Conservation (phyloP, 805 yeast genomes). For the Clavispora asparagi region DNA sequence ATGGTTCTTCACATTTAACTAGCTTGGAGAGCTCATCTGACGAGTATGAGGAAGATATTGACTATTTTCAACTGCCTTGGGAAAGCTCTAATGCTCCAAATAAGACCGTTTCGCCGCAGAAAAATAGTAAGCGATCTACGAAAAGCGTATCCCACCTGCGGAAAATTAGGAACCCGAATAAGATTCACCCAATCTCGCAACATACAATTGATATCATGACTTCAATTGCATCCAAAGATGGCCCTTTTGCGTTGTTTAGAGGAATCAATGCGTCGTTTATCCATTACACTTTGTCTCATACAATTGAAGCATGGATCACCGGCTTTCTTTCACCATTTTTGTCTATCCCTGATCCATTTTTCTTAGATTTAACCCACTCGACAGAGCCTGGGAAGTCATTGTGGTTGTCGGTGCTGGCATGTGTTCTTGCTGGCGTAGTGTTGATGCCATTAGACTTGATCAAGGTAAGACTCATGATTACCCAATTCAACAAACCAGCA, state of each 20-base stretch:
- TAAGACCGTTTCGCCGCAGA: background rate
- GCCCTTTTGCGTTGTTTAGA: constrained; percentile 64
- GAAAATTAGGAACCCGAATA: constrained; percentile 10
- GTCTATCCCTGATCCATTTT: constrained; percentile 83
- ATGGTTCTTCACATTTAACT: background rate
- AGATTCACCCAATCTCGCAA: constrained; percentile 52
- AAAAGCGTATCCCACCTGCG: background rate
- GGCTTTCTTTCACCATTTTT: constrained; percentile 79
- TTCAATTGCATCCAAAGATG: constrained; percentile 62
- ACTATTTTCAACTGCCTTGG: constrained; percentile 29
- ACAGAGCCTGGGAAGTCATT: constrained; percentile 70
- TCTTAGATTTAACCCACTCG: constrained; percentile 76
- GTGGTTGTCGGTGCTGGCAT: constrained; percentile 61
- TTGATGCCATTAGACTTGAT: constrained; percentile 80
- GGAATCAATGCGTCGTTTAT: constrained; percentile 78
- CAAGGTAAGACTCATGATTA: constrained; percentile 69
- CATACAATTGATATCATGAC: constrained; percentile 65
- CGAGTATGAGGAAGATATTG: constrained; percentile 24
- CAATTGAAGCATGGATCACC: constrained; percentile 87
- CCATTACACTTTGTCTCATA: constrained; percentile 64
- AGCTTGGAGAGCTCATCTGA: background rate
- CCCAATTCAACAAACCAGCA: constrained; percentile 44
- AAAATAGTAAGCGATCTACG: background rate
- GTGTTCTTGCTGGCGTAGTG: constrained; percentile 64
- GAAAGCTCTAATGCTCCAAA: background rate